Evolutionary conservation across 371 early-diverging fungal species (phyloP), one percentile per base, ranked within the genome.

Genomic region (Apophysomyces trapeziformis): DNA sequence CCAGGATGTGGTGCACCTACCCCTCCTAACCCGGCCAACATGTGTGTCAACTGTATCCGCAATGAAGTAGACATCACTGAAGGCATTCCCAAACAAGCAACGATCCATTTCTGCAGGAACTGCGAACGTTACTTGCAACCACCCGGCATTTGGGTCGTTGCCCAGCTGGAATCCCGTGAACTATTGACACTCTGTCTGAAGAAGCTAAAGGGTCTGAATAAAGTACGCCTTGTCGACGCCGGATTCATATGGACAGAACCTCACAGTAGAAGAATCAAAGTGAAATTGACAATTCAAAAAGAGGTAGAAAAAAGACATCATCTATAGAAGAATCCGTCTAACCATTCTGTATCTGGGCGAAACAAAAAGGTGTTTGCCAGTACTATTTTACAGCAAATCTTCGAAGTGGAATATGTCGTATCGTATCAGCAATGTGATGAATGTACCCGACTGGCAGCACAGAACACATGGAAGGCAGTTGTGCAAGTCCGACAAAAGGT

Each of bases 401-500:
- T 97, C 72, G 93, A 95, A 71, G 95, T 99, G n/a, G 97, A 96
- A 79, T 99, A 89, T 74, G 88, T 93, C 35, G 96, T 99, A 18
- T 85, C 90, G 18, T 86, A 89, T 68, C 97, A 96, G 80, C 97
- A 98, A 77, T 99, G 99, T 78, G 91, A 94, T 59, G 99, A 98
- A 79, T 99, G 99, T 86, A 92, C 95, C 35, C 91, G 96, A 64
- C 90, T 98, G 38, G 98, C 95, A 84, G 99, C 99, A 7, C 95
- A 99, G 78, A 95, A 99, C 73, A 98, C 96, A 7, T 99, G 99
- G 99, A 96, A 95, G 74, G 96, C 98, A 12, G 88, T 92, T 62
- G 99, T 99, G 18, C 99, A 99, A 86, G 91, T 99, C 32, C 92
- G 99, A 65, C 99, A 99, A 84, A 99, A 98, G 85, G 96, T 95